Conservation (phyloP, 2,329 filamentous ascomycete genomes). For the Sordariomycetes sp. region DNA sequence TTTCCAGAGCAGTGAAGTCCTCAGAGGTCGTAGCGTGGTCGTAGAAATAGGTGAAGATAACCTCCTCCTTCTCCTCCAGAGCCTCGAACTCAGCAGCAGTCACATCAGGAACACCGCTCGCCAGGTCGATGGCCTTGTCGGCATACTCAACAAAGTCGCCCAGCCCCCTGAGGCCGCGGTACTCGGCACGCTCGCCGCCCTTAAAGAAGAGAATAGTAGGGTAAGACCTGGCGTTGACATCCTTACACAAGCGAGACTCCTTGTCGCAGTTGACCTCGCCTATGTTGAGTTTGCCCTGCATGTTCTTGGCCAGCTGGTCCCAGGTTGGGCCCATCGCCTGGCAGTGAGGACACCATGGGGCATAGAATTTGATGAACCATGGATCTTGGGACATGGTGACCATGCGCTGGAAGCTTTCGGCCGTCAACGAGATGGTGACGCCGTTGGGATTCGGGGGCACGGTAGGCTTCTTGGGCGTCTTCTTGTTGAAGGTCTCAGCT, state of each 20-base stretch:
- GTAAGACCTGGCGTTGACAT: conserved; percentile 69
- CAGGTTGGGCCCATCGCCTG: conserved; percentile 87
- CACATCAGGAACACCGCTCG: conserved; percentile 71
- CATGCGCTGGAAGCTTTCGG: conserved; percentile 75
- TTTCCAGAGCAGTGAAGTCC: conserved; percentile 82
- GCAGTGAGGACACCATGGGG: conserved; percentile 94
- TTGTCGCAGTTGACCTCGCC: conserved; percentile 93
- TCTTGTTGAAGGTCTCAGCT: conserved; percentile 9
- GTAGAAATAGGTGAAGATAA: conserved; percentile 96
- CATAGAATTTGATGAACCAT: conserved; percentile 99
- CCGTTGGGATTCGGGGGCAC: conserved; percentile 64
- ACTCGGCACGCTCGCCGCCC: conserved; percentile 85
- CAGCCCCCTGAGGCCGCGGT: conserved; percentile 81
- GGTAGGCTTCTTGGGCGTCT: conserved; percentile 5
- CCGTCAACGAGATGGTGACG: conserved; percentile 63
- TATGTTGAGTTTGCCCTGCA: conserved; percentile 82
- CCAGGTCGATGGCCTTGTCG: conserved; percentile 73
- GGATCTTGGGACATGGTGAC: conserved; percentile 84
- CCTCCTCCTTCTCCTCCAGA: conserved; percentile 86
- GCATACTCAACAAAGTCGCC: conserved; percentile 85
- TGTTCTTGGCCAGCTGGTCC: conserved; percentile 81
- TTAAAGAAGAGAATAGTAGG: conserved; percentile 92
- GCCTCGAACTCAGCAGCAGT: conserved; percentile 67
- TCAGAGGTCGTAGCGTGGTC: conserved; percentile 89
- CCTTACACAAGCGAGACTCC: conserved; percentile 84